phyloP scores from a whole-genome alignment of 352 stramenopile species.

The Globisporangium perplexum region DNA sequence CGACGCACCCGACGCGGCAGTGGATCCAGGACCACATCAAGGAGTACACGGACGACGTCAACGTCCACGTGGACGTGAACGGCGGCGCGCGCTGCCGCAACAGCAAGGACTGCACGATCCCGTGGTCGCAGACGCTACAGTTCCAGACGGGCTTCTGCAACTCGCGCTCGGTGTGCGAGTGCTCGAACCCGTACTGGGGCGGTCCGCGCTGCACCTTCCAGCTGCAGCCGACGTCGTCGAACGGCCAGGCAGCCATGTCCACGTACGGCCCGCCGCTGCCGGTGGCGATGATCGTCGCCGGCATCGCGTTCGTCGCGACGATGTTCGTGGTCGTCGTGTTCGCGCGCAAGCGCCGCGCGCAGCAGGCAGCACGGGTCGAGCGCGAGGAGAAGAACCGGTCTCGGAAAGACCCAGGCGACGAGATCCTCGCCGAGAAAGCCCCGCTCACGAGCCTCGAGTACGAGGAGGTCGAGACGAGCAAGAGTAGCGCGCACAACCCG shows the following conservation, averaged over 20 bases:
- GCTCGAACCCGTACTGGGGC: slow-evolving; percentile 51
- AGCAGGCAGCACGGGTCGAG: slow-evolving; percentile 22
- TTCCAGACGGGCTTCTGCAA: slow-evolving; percentile 60
- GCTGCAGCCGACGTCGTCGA: slow-evolving; percentile 15
- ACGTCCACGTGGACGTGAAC: slow-evolving; percentile 41
- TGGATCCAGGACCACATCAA: slow-evolving; percentile 62
- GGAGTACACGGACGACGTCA: slow-evolving; percentile 57
- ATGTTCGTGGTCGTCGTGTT: slow-evolving; percentile 41
- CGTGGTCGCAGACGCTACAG: slow-evolving; percentile 24
- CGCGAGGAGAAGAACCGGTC: slow-evolving; percentile 34
- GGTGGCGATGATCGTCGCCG: slow-evolving; percentile 19
- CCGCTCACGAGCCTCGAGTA: slow-evolving; percentile 17
- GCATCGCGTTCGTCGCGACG: slow-evolving; percentile 26
- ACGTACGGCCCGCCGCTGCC: slow-evolving; percentile 29
- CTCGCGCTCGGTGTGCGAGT: slow-evolving; percentile 37
- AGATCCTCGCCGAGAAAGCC: slow-evolving; percentile 23
- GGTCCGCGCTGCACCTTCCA: slow-evolving; percentile 61
- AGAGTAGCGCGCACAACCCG: slow-evolving; percentile 23
- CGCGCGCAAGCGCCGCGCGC: slow-evolving; percentile 23
- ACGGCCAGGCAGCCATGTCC: slow-evolving; percentile 1
- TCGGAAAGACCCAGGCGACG: slow-evolving; percentile 18
- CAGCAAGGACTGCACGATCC: slow-evolving; percentile 57
- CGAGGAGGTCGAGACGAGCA: slow-evolving; percentile 20
- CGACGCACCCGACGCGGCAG: slow-evolving; percentile 53
- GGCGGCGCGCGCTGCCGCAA: slow-evolving; percentile 46